These are phyloP conservation scores for Trifolium repens DNA, from an alignment of 306 rosid species.

Conservation along the genomic window DNA sequence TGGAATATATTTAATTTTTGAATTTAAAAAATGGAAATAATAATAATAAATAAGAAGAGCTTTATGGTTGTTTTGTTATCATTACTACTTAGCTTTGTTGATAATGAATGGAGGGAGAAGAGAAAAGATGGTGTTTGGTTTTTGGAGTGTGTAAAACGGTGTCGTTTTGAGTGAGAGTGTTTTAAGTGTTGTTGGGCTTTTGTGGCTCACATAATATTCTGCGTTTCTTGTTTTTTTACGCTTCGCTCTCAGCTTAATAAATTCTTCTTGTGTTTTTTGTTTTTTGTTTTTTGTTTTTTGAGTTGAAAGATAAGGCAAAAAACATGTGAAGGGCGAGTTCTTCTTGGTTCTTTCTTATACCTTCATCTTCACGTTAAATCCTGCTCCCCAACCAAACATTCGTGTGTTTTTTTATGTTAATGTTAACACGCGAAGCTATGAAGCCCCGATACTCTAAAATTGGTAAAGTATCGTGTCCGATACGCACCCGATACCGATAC, in stretches of 20 bases:
- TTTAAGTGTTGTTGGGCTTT: slow-evolving; percentile 42
- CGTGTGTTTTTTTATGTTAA: not conserved
- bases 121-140: slow-evolving; percentile 29
- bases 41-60: slow-evolving; percentile 8
- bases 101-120: slow-evolving; percentile 65
- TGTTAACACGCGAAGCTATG: not conserved
- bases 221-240: slow-evolving; percentile 60
- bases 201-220: slow-evolving; percentile 54
- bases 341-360: not conserved
- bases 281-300: not conserved
- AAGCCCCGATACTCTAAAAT: too few species aligned
- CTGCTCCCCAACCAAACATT: slow-evolving; percentile 1
- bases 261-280: slow-evolving; percentile 13
- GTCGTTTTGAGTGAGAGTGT: slow-evolving; percentile 49
- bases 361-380: slow-evolving; percentile 39
- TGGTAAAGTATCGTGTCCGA: too few species aligned
- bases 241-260: slow-evolving; percentile 57
- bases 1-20: slow-evolving; percentile 4
- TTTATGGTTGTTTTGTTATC: slow-evolving; percentile 20
- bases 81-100: slow-evolving; percentile 4
- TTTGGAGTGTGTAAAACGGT: slow-evolving; percentile 35
- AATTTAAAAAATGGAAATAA: not conserved
- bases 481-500: too few species aligned
- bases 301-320: slow-evolving; percentile 34
- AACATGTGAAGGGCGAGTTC: slow-evolving; percentile 49